phyloP scores from a whole-genome alignment of 768 basidiomycete genomes.

The Hortiboletus flavorubellus region DNA sequence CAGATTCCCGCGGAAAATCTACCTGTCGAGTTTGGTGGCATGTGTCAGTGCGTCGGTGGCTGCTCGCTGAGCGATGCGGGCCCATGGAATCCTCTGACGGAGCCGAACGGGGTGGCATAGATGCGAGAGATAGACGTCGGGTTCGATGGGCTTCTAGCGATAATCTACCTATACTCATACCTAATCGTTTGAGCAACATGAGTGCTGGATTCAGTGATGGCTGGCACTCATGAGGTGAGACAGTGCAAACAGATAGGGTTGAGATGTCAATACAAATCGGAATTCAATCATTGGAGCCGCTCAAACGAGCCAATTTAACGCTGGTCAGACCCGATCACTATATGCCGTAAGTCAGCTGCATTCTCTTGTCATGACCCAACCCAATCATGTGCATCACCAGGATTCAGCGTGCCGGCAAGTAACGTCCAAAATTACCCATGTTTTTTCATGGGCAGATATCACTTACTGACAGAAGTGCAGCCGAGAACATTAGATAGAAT shows the following conservation, averaged over 20 bases:
- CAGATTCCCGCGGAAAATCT: constrained; percentile 86
- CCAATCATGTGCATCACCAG: too few relatives aligned
- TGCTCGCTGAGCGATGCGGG: constrained; percentile 89
- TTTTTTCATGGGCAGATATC: too few relatives aligned
- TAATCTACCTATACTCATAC: constrained; percentile 32
- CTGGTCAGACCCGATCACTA: too few relatives aligned
- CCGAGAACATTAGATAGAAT: background rate
- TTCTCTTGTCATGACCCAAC: too few relatives aligned
- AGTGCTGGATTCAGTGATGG: constrained; percentile 6
- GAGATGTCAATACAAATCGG: too few relatives aligned
- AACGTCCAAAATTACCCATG: too few relatives aligned
- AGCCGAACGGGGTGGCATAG: constrained; percentile 23
- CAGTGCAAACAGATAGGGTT: too few relatives aligned
- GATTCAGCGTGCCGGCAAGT: too few relatives aligned
- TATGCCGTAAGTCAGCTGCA: too few relatives aligned
- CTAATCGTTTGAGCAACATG: constrained; percentile 27
- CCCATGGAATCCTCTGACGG: constrained; percentile 66
- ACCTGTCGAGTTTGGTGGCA: constrained; percentile 82
- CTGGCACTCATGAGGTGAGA: background rate
- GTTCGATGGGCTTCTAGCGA: constrained; percentile 3
- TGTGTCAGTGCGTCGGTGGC: constrained; percentile 71
- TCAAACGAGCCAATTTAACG: too few relatives aligned
- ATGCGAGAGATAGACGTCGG: background rate
- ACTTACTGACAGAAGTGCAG: background rate
- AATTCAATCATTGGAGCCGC: too few relatives aligned